Percentiles rank a stretch among this genome's conserved stretches.
Evolutionary conservation across 352 stramenopile species (phyloP).

Genomic region (Stramenopiles sp.): DNA sequence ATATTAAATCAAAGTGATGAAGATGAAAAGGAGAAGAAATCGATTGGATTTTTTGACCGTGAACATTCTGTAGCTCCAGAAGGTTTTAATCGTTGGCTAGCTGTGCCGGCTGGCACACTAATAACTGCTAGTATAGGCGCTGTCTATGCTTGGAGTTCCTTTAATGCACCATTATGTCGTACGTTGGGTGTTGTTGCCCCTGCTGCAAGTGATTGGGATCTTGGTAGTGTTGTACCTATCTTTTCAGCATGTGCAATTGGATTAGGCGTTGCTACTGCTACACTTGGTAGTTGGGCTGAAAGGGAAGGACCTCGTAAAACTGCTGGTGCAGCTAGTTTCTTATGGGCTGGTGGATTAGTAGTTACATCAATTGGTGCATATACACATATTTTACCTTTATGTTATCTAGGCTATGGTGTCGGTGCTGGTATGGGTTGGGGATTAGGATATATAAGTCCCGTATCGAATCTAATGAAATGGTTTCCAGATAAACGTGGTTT

Average conservation of each 20-base stretch:
- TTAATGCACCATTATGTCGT: constrained; percentile 26
- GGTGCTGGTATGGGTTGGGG: constrained; percentile 26
- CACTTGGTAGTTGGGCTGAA: constrained; percentile 24
- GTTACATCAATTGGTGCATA: constrained; percentile 23
- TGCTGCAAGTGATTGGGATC: constrained; percentile 27
- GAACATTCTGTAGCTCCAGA: background rate
- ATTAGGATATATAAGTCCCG: constrained; percentile 30
- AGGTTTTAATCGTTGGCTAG: constrained; percentile 1
- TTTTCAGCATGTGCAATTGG: constrained; percentile 31
- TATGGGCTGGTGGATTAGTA: constrained; percentile 25
- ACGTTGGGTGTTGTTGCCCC: constrained; percentile 25
- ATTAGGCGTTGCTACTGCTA: constrained; percentile 27
- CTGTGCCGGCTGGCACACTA: constrained; percentile 19
- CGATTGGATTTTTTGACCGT: background rate
- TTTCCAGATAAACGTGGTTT: constrained; percentile 34
- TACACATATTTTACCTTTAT: constrained; percentile 27
- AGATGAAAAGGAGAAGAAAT: no score
- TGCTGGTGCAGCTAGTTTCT: constrained; percentile 19
- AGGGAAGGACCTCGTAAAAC: constrained; percentile 21
- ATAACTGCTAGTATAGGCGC: constrained; percentile 35
- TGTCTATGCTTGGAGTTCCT: constrained; percentile 36
- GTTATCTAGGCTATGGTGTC: constrained; percentile 33
- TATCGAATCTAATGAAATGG: constrained; percentile 29
- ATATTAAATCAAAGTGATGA: no score
- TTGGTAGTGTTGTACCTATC: constrained; percentile 32